These are phyloP conservation scores for Luvunga scandens DNA, from an alignment of 345 rosid species.

Conservation along the genomic window DNA sequence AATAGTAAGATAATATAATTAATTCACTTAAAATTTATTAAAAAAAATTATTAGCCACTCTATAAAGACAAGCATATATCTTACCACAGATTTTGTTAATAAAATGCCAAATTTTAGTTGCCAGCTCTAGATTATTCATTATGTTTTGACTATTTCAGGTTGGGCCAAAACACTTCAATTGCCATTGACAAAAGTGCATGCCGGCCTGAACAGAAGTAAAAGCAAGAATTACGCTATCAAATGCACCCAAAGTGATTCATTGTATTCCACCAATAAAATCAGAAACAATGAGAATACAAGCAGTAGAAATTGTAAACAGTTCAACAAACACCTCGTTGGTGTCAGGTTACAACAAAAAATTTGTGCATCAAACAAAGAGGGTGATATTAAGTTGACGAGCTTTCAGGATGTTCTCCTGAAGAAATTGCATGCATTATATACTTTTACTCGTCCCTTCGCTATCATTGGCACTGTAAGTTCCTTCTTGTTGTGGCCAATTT, in stretches of 20 bases:
- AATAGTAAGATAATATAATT: too few relatives aligned
- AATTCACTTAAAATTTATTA: too few relatives aligned
- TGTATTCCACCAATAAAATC: background rate
- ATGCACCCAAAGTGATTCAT: background rate
- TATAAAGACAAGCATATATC: background rate
- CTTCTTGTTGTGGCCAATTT: too few relatives aligned
- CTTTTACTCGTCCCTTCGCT: constrained; percentile 29
- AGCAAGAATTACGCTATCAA: background rate
- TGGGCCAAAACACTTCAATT: background rate
- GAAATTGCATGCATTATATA: constrained; percentile 6
- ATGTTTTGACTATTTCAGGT: background rate
- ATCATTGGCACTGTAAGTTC: constrained; percentile 29
- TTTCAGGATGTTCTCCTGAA: background rate
- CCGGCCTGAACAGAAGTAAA: background rate
- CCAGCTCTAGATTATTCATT: too few relatives aligned
- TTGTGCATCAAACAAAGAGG: background rate
- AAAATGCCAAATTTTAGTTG: too few relatives aligned
- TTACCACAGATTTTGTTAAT: too few relatives aligned
- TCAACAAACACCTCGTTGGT: background rate
- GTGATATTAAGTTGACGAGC: background rate
- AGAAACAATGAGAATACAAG: background rate
- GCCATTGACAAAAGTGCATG: background rate
- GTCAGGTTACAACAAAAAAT: background rate
- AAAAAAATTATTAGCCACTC: too few relatives aligned
- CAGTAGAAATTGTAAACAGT: background rate